Evolutionary conservation across 1,139 yeast species (phyloP).

Genomic region (Debaryomyces coudertii): DNA sequence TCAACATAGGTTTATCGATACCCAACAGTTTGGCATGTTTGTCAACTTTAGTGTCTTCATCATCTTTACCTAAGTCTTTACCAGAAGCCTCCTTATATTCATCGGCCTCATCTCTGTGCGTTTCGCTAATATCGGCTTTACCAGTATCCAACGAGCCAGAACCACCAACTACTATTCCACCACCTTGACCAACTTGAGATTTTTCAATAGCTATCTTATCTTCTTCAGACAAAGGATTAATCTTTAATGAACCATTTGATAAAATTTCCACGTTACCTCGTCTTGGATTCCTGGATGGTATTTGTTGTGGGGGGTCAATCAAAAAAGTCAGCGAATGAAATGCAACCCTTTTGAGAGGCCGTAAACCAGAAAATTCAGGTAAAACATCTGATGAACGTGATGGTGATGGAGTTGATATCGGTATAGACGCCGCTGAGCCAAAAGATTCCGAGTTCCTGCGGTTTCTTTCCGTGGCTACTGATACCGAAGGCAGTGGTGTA

Average conservation of each 20-base stretch:
- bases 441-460: slow-evolving; percentile 17
- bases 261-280: slow-evolving; percentile 71
- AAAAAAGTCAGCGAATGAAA: slow-evolving; percentile 73
- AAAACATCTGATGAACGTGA: slow-evolving; percentile 16
- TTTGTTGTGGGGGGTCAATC: slow-evolving; percentile 74
- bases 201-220: slow-evolving; percentile 51
- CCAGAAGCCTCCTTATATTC: slow-evolving; percentile 21
- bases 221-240: slow-evolving; percentile 65
- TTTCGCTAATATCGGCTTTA: slow-evolving; percentile 24
- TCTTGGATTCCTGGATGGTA: slow-evolving; percentile 66
- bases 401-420: slow-evolving; percentile 14
- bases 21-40: slow-evolving; percentile 43
- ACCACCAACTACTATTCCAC: slow-evolving; percentile 84
- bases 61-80: slow-evolving; percentile 32
- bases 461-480: slow-evolving; percentile 22
- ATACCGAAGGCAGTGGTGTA: slow-evolving; percentile 17
- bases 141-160: slow-evolving; percentile 59
- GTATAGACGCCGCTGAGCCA: slow-evolving; percentile 9
- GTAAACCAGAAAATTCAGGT: slow-evolving; percentile 31
- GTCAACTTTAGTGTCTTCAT: slow-evolving; percentile 47
- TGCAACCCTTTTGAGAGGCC: slow-evolving; percentile 66
- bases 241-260: slow-evolving; percentile 59
- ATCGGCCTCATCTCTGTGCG: slow-evolving; percentile 13
- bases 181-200: slow-evolving; percentile 55
- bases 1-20: slow-evolving; percentile 55